Conservation (phyloP, 139 green algal species). For the Volvox africanus region DNA sequence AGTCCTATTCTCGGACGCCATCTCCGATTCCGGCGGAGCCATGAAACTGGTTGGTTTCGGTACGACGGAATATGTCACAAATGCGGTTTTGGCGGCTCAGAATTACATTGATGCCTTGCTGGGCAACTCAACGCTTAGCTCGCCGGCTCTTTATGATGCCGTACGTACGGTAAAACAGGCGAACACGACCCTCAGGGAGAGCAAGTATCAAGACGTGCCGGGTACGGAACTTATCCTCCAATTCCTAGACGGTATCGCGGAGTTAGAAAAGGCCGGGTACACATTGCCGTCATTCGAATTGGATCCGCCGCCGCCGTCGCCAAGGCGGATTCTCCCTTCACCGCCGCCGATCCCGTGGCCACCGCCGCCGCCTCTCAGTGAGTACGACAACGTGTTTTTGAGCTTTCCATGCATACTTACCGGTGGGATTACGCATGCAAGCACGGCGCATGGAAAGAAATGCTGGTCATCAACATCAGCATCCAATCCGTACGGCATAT, state of each 20-base stretch:
- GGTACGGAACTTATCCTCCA: not conserved
- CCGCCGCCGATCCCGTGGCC: not conserved
- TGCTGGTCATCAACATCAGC: too few species aligned
- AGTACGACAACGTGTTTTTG: not conserved
- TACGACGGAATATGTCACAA: too few species aligned
- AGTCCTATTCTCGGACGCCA: not conserved
- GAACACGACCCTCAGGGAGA: not conserved
- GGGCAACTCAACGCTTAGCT: too few species aligned
- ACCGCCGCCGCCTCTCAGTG: not conserved
- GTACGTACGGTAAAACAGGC: not conserved
- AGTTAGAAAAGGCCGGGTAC: not conserved
- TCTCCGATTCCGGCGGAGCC: conserved; percentile 8
- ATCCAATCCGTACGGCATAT: too few species aligned
- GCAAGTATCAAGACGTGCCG: not conserved
- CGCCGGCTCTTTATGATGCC: not conserved
- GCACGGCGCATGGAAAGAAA: too few species aligned
- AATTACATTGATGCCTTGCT: too few species aligned
- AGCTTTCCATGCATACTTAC: not conserved
- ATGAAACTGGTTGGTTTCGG: not conserved
- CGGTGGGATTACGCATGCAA: too few species aligned
- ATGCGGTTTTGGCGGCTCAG: too few species aligned
- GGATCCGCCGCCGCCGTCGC: not conserved
- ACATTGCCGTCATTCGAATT: not conserved
- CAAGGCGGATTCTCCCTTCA: not conserved
- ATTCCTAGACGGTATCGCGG: not conserved